Conservation (phyloP, 2,329 filamentous ascomycete species). For the Calonectria multiphialidica region DNA sequence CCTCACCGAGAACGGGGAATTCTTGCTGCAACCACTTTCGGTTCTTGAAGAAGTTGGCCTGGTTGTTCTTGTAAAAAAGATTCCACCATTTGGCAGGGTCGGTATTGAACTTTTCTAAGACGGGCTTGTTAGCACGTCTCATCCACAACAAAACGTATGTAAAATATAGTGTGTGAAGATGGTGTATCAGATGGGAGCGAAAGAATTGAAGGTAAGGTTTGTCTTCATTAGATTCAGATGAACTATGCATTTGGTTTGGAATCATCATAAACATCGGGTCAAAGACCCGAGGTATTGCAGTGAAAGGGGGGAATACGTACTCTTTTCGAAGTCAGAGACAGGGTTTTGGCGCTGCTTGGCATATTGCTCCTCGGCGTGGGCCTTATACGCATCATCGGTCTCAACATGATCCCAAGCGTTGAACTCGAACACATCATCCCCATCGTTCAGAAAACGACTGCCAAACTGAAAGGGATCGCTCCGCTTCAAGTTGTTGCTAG, state of each 20-base stretch:
- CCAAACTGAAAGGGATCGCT: slow-evolving; percentile 97
- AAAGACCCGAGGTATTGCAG: not conserved
- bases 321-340: slow-evolving; percentile 93
- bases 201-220: slow-evolving; percentile 71
- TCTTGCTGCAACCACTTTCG: slow-evolving; percentile 97
- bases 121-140: slow-evolving; percentile 53
- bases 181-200: slow-evolving; percentile 78
- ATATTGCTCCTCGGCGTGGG: slow-evolving; percentile 88
- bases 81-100: slow-evolving; percentile 99
- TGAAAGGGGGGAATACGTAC: slow-evolving; percentile 58
- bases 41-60: slow-evolving; percentile 98
- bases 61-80: slow-evolving; percentile 97
- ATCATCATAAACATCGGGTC: slow-evolving; percentile 66
- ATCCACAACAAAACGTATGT: slow-evolving; percentile 11
- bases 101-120: slow-evolving; percentile 82
- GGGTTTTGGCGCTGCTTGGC: slow-evolving; percentile 86
- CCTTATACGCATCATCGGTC: slow-evolving; percentile 88
- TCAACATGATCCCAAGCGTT: slow-evolving; percentile 99
- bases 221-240: slow-evolving; percentile 78
- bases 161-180: slow-evolving; percentile 30
- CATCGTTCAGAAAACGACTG: slow-evolving; percentile 84
- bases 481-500: slow-evolving; percentile 82
- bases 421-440: slow-evolving; percentile 94
- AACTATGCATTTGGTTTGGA: slow-evolving; percentile 73
- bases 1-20: slow-evolving; percentile 86